phyloP scores from a whole-genome alignment of 148 eudicot genomes.

The Chenopodium berlandieri region DNA sequence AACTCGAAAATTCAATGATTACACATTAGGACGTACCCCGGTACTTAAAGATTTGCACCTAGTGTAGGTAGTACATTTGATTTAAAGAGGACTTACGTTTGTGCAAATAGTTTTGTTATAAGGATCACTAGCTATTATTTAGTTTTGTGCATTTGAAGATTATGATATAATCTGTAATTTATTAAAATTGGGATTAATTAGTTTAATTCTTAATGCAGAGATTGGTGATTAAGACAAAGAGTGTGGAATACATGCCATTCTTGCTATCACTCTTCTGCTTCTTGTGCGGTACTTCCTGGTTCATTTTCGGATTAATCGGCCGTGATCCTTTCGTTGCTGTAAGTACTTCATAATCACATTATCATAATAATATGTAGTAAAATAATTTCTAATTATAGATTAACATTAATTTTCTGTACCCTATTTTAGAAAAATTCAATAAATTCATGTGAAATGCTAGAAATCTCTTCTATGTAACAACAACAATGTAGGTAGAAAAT shows the following conservation, averaged over 20 bases:
- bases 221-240: slow-evolving; percentile 70
- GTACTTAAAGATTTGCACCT: neutral
- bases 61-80: slow-evolving; percentile 4
- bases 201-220: slow-evolving; percentile 41
- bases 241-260: slow-evolving; percentile 94
- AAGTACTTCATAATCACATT: slow-evolving; percentile 30
- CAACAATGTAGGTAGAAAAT: neutral
- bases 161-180: neutral
- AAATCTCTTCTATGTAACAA: too few species aligned
- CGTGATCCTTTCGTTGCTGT: slow-evolving; percentile 72
- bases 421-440: too few species aligned
- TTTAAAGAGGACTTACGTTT: neutral
- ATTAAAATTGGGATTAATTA: slow-evolving; percentile 5
- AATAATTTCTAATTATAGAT: too few species aligned
- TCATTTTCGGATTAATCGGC: slow-evolving; percentile 74
- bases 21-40: neutral
- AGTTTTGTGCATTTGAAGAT: too few species aligned
- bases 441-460: neutral
- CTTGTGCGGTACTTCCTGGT: slow-evolving; percentile 88
- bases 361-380: neutral
- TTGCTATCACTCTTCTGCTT: slow-evolving; percentile 73
- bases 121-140: neutral
- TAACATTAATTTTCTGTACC: neutral
- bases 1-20: neutral
- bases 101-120: too few species aligned